phyloP scores from a whole-genome alignment of 2,329 filamentous ascomycete genomes.

The Tolypocladium album region DNA sequence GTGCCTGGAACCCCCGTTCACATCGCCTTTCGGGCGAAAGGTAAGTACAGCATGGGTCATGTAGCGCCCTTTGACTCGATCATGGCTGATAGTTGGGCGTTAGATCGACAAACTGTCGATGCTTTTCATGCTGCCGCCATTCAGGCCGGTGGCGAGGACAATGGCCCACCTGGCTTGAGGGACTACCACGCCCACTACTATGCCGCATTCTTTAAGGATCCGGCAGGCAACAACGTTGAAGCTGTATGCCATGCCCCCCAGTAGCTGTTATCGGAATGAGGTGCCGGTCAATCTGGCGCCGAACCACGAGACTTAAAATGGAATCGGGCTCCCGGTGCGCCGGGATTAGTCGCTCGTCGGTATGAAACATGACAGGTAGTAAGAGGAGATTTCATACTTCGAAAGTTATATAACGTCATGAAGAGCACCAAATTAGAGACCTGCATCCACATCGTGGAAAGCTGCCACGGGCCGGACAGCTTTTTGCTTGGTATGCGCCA shows the following conservation, averaged over 20 bases:
- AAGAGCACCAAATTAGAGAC: no score
- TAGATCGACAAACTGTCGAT: constrained; percentile 30
- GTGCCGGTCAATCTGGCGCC: no score
- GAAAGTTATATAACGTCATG: no score
- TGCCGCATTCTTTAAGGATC: constrained; percentile 38
- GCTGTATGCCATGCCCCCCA: constrained; percentile 16
- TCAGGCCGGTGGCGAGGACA: constrained; percentile 32
- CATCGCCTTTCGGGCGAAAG: constrained; percentile 19
- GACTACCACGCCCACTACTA: constrained; percentile 36
- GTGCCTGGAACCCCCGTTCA: constrained; percentile 10
- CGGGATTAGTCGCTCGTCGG: no score
- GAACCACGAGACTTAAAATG: no score
- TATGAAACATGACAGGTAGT: no score
- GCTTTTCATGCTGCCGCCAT: constrained; percentile 30
- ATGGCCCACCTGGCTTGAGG: constrained; percentile 35
- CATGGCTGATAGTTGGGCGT: background rate
- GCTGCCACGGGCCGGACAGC: no score
- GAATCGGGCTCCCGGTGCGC: no score
- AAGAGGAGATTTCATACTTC: no score
- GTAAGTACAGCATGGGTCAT: background rate
- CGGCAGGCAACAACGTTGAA: constrained; percentile 42
- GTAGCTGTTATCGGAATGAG: background rate
- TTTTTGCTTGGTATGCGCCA: no score
- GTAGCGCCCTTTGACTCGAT: background rate
- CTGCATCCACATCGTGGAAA: no score